Conservation (phyloP, 2,329 filamentous ascomycete genomes). For the Geosmithia putterillii region DNA sequence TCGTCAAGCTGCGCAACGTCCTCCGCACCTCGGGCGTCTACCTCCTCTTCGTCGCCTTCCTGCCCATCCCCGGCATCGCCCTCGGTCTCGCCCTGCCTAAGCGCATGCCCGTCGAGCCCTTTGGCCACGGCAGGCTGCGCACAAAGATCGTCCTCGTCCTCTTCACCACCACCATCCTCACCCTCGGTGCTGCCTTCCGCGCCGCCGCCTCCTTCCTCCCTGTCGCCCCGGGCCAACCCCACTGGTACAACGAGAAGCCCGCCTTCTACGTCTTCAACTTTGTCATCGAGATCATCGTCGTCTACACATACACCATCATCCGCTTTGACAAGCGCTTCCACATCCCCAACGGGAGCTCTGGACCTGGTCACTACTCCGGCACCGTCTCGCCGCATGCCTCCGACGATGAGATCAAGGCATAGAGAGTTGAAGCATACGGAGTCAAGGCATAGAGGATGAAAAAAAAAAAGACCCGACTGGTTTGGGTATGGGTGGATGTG, state of each 20-base stretch:
- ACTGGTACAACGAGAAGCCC: slow-evolving; percentile 59
- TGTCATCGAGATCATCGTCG: slow-evolving; percentile 56
- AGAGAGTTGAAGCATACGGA: too few species aligned
- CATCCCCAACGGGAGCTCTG: slow-evolving; percentile 56
- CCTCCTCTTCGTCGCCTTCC: slow-evolving; percentile 51
- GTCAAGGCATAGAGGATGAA: too few species aligned
- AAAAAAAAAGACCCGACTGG: too few species aligned
- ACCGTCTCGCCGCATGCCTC: not conserved
- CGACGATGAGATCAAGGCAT: not conserved
- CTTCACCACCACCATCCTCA: slow-evolving; percentile 44
- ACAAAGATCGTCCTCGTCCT: slow-evolving; percentile 56
- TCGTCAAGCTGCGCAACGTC: slow-evolving; percentile 44
- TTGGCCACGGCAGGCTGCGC: slow-evolving; percentile 51
- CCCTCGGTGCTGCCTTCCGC: slow-evolving; percentile 59
- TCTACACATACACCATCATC: slow-evolving; percentile 51
- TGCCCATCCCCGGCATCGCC: slow-evolving; percentile 42
- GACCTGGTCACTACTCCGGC: slow-evolving; percentile 36
- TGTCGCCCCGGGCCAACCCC: slow-evolving; percentile 38
- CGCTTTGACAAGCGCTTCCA: slow-evolving; percentile 68
- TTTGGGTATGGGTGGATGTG: too few species aligned
- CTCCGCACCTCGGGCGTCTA: slow-evolving; percentile 56
- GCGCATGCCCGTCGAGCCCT: slow-evolving; percentile 30
- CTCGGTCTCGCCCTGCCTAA: slow-evolving; percentile 35
- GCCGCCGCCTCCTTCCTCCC: slow-evolving; percentile 43
- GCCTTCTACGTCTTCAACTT: slow-evolving; percentile 77